Evolutionary conservation across 108 stramenopile genomes (phyloP).

Genomic region (Cyclotella cryptica): DNA sequence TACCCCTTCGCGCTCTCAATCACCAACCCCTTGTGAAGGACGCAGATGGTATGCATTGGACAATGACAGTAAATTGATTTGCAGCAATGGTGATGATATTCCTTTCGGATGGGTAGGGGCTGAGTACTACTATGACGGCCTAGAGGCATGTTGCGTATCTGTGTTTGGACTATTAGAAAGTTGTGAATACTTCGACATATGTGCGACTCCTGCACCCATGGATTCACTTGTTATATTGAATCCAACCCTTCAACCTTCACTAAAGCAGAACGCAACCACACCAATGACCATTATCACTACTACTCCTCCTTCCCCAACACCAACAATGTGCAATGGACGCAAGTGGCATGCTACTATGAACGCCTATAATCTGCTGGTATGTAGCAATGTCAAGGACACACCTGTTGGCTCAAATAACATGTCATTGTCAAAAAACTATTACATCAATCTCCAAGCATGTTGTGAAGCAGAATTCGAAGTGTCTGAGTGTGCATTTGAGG

Average conservation of each 20-base stretch:
- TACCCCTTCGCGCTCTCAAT: not conserved
- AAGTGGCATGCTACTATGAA: not conserved
- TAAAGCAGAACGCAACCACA: not conserved
- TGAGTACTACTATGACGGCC: not conserved
- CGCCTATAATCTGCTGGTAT: not conserved
- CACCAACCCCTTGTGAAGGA: constrained; percentile 1
- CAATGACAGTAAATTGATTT: constrained; percentile 1
- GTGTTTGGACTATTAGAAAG: not conserved
- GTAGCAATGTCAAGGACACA: too few relatives aligned
- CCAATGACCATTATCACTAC: not conserved
- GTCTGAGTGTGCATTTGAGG: not conserved
- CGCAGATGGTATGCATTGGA: not conserved
- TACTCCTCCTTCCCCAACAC: not conserved
- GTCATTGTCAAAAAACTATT: too few relatives aligned
- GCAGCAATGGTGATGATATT: constrained; percentile 9
- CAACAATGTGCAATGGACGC: not conserved
- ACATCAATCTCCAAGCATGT: too few relatives aligned
- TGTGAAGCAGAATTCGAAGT: too few relatives aligned
- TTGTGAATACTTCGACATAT: constrained; percentile 1
- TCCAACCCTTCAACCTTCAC: too few relatives aligned
- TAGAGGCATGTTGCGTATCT: not conserved
- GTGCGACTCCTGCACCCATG: not conserved
- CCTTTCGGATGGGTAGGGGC: not conserved
- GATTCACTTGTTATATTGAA: not conserved
- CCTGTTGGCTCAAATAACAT: too few relatives aligned